phyloP scores from a whole-genome alignment of 2,329 filamentous ascomycete species.

The Claviceps purpurea region DNA sequence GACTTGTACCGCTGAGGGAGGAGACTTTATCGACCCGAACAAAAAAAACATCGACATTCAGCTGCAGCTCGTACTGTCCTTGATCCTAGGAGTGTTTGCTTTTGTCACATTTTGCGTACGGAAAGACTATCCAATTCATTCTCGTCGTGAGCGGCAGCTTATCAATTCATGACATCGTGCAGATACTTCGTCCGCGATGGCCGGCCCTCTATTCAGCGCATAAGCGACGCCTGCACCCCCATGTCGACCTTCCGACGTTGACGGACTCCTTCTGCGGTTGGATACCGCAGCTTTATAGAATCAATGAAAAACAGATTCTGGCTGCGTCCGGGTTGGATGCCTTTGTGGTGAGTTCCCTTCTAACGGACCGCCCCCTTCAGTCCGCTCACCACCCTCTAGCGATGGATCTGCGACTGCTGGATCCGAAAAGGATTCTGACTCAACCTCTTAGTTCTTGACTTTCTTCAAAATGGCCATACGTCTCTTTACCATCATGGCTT shows the following conservation, averaged over 20 bases:
- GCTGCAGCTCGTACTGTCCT: conserved; percentile 61
- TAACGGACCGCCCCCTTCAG: too few relatives aligned
- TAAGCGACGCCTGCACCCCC: conserved; percentile 55
- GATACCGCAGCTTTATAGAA: conserved; percentile 73
- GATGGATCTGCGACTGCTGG: background rate
- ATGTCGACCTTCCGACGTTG: conserved; percentile 56
- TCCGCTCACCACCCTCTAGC: background rate
- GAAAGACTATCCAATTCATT: conserved; percentile 14
- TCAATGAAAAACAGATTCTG: conserved; percentile 81
- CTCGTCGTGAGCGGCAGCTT: background rate
- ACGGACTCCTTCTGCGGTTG: conserved; percentile 82
- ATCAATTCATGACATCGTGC: background rate
- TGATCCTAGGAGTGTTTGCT: conserved; percentile 54
- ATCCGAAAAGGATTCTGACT: conserved; percentile 8
- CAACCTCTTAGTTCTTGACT: conserved; percentile 51
- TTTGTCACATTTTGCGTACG: conserved; percentile 64
- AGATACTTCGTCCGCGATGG: conserved; percentile 86
- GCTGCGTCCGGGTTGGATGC: conserved; percentile 87
- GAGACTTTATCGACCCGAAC: conserved; percentile 12
- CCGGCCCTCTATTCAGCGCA: conserved; percentile 79
- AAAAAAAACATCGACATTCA: conserved; percentile 29
- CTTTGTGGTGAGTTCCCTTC: conserved; percentile 55
- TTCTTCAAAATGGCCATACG: conserved; percentile 95
- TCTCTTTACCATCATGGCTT: conserved; percentile 64
- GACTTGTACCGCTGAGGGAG: conserved; percentile 5